phyloP scores from a whole-genome alignment of 2,329 filamentous ascomycete species.

The Xylaria arbuscula region DNA sequence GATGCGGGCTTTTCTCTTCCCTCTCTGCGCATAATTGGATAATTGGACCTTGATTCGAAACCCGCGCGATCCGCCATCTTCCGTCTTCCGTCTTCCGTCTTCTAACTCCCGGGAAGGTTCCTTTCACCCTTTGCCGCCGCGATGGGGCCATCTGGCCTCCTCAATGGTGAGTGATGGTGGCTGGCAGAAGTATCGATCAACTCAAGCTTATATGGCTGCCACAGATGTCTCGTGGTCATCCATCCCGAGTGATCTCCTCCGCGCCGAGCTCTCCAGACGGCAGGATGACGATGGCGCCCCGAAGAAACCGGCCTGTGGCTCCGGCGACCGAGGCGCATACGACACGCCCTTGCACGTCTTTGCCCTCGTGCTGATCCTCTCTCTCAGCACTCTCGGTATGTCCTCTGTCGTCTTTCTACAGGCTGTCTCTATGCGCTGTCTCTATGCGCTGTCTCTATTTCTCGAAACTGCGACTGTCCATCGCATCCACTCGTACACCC shows the following conservation, averaged over 20 bases:
- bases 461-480: too few species aligned
- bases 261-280: conserved; percentile 64
- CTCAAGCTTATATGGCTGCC: conserved; percentile 9
- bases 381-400: conserved; percentile 68
- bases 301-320: conserved; percentile 64
- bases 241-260: conserved; percentile 63
- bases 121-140: not conserved
- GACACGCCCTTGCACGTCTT: conserved; percentile 75
- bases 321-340: conserved; percentile 65
- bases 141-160: conserved; percentile 26
- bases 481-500: too few species aligned
- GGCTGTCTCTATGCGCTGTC: too few species aligned
- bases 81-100: not conserved
- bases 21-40: conserved; percentile 9
- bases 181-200: not conserved
- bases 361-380: conserved; percentile 73
- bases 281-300: conserved; percentile 50
- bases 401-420: too few species aligned
- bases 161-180: conserved; percentile 26
- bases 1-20: conserved; percentile 20
- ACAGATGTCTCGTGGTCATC: conserved; percentile 58
- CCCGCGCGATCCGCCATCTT: not conserved
- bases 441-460: too few species aligned
- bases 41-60: not conserved
- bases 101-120: too few species aligned